A percentile compares a stretch with the other conserved stretches of the same genome.
phyloP scores from a whole-genome alignment of 2,329 filamentous ascomycete genomes.

The Didymella keratinophila region DNA sequence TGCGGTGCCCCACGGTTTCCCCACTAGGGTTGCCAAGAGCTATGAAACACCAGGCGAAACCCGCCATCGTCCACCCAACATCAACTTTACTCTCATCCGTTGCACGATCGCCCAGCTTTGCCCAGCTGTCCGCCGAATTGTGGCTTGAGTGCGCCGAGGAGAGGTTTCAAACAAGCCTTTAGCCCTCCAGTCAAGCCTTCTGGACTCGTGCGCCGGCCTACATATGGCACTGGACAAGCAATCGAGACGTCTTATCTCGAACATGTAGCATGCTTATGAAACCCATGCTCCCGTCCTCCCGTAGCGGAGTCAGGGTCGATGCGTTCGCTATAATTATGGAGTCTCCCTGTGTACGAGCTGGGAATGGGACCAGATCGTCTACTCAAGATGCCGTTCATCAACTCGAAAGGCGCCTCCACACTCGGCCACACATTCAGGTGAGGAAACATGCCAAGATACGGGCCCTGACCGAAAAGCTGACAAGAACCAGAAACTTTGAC shows the following conservation, averaged over 20 bases:
- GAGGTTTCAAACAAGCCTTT: constrained; percentile 23
- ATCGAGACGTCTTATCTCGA: constrained; percentile 17
- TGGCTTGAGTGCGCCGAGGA: constrained; percentile 1
- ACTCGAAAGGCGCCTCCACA: constrained; percentile 41
- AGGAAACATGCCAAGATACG: not conserved
- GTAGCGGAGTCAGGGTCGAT: constrained; percentile 4
- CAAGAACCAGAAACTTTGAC: constrained; percentile 43
- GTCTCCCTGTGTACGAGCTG: constrained; percentile 11
- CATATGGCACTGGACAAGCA: constrained; percentile 9
- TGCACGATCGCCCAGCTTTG: constrained; percentile 16
- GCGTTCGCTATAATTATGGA: constrained; percentile 11
- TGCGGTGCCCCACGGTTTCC: constrained; percentile 14
- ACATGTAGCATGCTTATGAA: constrained; percentile 36
- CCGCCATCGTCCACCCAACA: constrained; percentile 4
- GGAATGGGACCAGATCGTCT: constrained; percentile 46
- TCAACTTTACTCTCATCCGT: not conserved
- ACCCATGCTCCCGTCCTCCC: constrained; percentile 30
- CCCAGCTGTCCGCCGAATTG: constrained; percentile 9
- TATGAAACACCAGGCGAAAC: constrained; percentile 21
- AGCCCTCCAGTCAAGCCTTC: constrained; percentile 14
- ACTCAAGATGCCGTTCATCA: constrained; percentile 50
- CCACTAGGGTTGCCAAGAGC: constrained; percentile 10
- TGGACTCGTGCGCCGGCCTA: constrained; percentile 1
- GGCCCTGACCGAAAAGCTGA: constrained; percentile 22
- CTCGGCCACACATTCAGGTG: constrained; percentile 48